These are phyloP conservation scores for Cladobotryum mycophilum DNA, from an alignment of 2,329 filamentous ascomycete genomes.

Conservation along the genomic window DNA sequence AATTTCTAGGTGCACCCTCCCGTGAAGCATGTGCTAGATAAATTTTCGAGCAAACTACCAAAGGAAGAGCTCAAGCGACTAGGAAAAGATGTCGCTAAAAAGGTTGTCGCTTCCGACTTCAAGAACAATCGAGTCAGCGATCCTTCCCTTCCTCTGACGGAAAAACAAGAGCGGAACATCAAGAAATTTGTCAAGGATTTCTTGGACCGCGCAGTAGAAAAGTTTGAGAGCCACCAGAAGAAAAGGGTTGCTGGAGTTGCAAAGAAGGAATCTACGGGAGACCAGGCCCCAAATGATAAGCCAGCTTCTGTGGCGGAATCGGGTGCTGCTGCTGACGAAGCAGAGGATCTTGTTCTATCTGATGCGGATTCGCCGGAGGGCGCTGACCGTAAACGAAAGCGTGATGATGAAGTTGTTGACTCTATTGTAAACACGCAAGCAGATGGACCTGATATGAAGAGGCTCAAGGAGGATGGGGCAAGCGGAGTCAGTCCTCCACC, in stretches of 20 bases:
- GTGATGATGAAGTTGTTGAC: slow-evolving; percentile 33
- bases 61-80: slow-evolving; percentile 66
- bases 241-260: slow-evolving; percentile 45
- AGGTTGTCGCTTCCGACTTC: slow-evolving; percentile 85
- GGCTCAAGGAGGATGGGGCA: slow-evolving; percentile 41
- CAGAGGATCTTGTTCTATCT: slow-evolving; percentile 33
- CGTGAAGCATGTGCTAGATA: slow-evolving; percentile 79
- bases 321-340: slow-evolving; percentile 19
- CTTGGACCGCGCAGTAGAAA: slow-evolving; percentile 77
- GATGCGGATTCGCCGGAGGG: slow-evolving; percentile 46
- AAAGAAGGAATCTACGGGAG: slow-evolving; percentile 19
- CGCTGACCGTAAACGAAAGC: slow-evolving; percentile 59
- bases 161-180: slow-evolving; percentile 75
- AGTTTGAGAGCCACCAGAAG: slow-evolving; percentile 63
- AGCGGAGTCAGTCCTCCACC: slow-evolving; percentile 37
- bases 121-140: slow-evolving; percentile 83
- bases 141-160: slow-evolving; percentile 61
- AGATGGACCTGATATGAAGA: slow-evolving; percentile 52
- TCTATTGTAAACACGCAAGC: slow-evolving; percentile 43
- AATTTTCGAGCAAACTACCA: slow-evolving; percentile 79
- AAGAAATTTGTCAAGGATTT: slow-evolving; percentile 80
- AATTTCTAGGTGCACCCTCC: slow-evolving; percentile 61
- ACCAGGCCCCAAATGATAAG: slow-evolving; percentile 6
- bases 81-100: slow-evolving; percentile 69
- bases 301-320: slow-evolving; percentile 13